A percentile compares a stretch with the other conserved stretches of the same genome.
These are phyloP conservation scores for Taiozyma sp. DNA, from an alignment of 1,139 yeast species.

Conservation along the genomic window DNA sequence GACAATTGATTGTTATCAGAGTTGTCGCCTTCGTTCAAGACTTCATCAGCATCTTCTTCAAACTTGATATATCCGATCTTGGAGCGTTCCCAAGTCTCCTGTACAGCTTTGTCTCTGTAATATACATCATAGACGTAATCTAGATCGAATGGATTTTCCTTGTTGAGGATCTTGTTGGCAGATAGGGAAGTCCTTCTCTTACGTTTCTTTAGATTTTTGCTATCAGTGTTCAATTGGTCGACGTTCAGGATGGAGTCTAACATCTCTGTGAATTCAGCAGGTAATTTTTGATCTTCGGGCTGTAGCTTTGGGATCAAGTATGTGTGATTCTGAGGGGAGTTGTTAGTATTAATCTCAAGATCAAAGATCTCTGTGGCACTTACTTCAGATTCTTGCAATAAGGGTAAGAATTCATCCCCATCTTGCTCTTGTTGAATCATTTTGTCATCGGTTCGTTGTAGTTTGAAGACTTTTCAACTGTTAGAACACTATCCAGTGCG, in stretches of 20 bases:
- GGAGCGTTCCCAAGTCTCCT: conserved; percentile 41
- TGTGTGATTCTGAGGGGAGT: conserved; percentile 28
- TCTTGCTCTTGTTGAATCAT: conserved; percentile 19
- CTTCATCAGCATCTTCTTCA: conserved; percentile 59
- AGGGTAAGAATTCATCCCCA: conserved; percentile 16
- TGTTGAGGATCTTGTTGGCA: not conserved
- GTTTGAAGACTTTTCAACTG: conserved; percentile 41
- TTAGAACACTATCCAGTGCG: conserved; percentile 4
- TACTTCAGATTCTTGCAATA: conserved; percentile 20
- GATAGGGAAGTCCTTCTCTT: conserved; percentile 1
- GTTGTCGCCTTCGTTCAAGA: conserved; percentile 44
- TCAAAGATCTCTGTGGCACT: not conserved
- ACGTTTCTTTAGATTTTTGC: conserved; percentile 18
- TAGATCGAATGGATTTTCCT: conserved; percentile 26
- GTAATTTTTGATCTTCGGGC: conserved; percentile 41
- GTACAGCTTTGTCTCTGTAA: conserved; percentile 47
- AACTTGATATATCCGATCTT: conserved; percentile 63
- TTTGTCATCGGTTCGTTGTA: conserved; percentile 57
- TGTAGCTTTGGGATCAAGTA: conserved; percentile 25
- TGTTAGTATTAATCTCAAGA: conserved; percentile 15
- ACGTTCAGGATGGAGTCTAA: conserved; percentile 47
- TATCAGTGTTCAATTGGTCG: conserved; percentile 8
- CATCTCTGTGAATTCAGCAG: conserved; percentile 66
- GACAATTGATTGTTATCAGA: conserved; percentile 33
- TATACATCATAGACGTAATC: conserved; percentile 93